These are phyloP conservation scores for Naegleria lovaniensis DNA, from an alignment of 208 protist species.

Conservation along the genomic window DNA sequence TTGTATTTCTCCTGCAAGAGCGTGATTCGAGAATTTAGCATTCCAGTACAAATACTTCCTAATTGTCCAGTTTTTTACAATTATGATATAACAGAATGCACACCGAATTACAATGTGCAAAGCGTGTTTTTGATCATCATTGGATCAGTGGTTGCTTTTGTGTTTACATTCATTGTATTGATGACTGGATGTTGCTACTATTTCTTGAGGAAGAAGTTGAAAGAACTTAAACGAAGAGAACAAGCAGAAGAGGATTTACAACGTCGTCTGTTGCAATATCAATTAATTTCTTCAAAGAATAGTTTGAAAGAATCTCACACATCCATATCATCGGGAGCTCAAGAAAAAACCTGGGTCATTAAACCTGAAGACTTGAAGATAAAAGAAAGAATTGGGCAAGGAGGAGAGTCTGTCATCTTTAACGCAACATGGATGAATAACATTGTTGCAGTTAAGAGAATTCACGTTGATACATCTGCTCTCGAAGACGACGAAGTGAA, in stretches of 20 bases:
- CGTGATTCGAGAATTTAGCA: background rate
- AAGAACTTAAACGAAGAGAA: background rate
- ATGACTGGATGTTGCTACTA: background rate
- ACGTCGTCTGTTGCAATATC: background rate
- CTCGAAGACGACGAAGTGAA: background rate
- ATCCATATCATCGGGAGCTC: background rate
- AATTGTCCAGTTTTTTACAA: background rate
- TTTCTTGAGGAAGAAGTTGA: background rate
- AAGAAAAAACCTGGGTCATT: constrained; percentile 4
- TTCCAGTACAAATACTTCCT: background rate
- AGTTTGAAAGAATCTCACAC: background rate
- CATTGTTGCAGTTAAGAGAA: background rate
- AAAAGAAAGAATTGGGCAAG: background rate
- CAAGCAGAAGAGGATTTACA: background rate
- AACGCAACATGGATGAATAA: background rate
- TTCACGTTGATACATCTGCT: background rate
- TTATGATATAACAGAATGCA: background rate
- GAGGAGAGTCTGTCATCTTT: background rate
- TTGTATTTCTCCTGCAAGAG: background rate
- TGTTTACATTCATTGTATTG: background rate
- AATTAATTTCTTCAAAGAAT: background rate
- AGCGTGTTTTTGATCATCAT: background rate
- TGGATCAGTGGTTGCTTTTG: background rate
- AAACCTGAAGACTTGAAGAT: background rate
- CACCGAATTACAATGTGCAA: background rate